phyloP scores from a whole-genome alignment of 2,329 filamentous ascomycete species.

The Arachnomyces sp. region DNA sequence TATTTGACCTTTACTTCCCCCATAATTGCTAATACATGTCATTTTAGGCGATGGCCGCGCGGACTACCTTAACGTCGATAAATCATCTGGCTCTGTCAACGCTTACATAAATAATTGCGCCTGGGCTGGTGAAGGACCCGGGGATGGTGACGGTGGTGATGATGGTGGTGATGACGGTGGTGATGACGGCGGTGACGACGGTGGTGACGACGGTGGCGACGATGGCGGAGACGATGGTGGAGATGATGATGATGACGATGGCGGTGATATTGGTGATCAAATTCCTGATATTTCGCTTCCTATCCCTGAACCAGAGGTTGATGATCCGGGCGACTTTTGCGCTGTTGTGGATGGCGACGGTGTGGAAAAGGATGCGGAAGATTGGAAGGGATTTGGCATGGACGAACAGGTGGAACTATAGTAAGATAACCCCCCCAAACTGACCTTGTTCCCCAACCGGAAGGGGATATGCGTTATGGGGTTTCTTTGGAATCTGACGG shows the following conservation, averaged over 20 bases:
- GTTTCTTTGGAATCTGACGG: too few species aligned
- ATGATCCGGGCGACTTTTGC: too few species aligned
- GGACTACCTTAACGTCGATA: conserved; percentile 7
- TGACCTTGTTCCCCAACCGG: too few species aligned
- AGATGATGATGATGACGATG: background rate
- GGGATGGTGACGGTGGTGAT: background rate
- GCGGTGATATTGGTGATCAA: background rate
- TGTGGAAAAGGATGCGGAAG: too few species aligned
- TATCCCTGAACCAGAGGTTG: too few species aligned
- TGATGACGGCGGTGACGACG: background rate
- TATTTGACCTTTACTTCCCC: background rate
- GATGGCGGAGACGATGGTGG: background rate
- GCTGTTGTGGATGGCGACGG: too few species aligned
- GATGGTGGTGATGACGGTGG: background rate
- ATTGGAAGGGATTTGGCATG: too few species aligned
- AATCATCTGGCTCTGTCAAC: conserved; percentile 1
- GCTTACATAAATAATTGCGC: conserved; percentile 2
- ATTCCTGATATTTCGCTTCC: too few species aligned
- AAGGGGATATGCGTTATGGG: too few species aligned
- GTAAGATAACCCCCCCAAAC: too few species aligned
- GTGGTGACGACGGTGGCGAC: background rate
- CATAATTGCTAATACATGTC: too few species aligned
- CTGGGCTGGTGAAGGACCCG: background rate
- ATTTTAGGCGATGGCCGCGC: background rate
- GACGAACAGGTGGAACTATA: too few species aligned